Evolutionary conservation across 179 eudicot species (phyloP).

Genomic region (Amaranthus tricolor): DNA sequence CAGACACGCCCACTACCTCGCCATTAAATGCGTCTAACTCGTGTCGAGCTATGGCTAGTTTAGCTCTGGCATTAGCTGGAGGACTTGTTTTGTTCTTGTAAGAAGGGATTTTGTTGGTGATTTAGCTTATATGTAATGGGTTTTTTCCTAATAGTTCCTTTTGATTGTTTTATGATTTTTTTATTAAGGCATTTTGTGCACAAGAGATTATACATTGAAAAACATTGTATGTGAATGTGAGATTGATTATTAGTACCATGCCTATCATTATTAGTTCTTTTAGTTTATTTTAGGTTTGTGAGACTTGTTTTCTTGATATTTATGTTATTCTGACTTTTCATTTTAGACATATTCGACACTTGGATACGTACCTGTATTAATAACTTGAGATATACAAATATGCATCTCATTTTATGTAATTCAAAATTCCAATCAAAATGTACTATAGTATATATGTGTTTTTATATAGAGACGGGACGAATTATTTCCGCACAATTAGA

Average conservation of each 20-base stretch:
- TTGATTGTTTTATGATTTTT: slow-evolving; percentile 38
- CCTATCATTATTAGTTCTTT: slow-evolving; percentile 5
- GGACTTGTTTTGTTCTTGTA: slow-evolving; percentile 40
- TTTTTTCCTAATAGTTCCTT: slow-evolving; percentile 31
- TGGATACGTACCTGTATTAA: too few relatives aligned
- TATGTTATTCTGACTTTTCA: too few relatives aligned
- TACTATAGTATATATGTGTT: not conserved
- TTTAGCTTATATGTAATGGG: slow-evolving; percentile 35
- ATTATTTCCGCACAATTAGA: too few relatives aligned
- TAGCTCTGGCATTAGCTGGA: slow-evolving; percentile 42
- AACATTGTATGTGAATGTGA: slow-evolving; percentile 33
- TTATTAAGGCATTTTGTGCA: slow-evolving; percentile 12
- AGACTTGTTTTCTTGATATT: not conserved
- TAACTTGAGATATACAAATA: not conserved
- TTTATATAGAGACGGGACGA: too few relatives aligned
- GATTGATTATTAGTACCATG: slow-evolving; percentile 21
- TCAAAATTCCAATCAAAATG: not conserved
- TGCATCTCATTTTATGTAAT: not conserved
- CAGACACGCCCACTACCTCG: slow-evolving; percentile 30
- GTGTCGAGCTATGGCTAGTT: slow-evolving; percentile 29
- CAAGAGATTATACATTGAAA: slow-evolving; percentile 25
- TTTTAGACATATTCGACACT: too few relatives aligned
- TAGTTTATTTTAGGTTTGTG: not conserved
- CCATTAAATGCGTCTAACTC: slow-evolving; percentile 34
- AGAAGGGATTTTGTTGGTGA: slow-evolving; percentile 19